phyloP scores from a whole-genome alignment of 371 early-diverging fungal species.

The Mucor circinelloides region DNA sequence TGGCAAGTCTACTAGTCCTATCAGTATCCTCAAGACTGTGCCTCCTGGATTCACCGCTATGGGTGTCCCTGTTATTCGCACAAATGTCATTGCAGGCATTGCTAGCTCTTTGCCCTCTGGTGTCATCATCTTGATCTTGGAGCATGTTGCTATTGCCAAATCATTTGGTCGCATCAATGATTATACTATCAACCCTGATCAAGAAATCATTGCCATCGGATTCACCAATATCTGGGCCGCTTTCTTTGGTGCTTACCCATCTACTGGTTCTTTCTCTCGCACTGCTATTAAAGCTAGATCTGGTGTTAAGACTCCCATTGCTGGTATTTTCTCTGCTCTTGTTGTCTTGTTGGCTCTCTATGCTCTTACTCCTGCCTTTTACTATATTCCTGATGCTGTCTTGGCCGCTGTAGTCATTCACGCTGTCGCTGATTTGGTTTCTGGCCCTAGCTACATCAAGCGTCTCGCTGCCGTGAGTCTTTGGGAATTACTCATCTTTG shows the following conservation, averaged over 20 bases:
- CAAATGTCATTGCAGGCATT: conserved; percentile 42
- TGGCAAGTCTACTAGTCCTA: conserved; percentile 42
- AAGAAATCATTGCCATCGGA: conserved; percentile 88
- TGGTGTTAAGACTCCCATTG: conserved; percentile 83
- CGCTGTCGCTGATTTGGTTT: conserved; percentile 65
- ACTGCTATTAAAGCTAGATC: conserved; percentile 78
- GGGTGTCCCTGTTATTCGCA: conserved; percentile 48
- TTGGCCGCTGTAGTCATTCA: conserved; percentile 82
- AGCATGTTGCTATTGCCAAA: conserved; percentile 82
- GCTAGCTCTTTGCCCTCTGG: conserved; percentile 62
- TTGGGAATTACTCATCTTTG: conserved; percentile 56
- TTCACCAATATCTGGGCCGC: conserved; percentile 78
- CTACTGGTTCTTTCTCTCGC: conserved; percentile 53
- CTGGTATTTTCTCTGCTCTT: conserved; percentile 73
- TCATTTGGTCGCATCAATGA: conserved; percentile 79
- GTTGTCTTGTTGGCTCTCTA: conserved; percentile 82
- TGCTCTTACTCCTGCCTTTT: too few species aligned
- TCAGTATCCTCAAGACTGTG: conserved; percentile 67
- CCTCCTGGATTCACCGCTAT: conserved; percentile 71
- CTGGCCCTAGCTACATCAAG: conserved; percentile 37
- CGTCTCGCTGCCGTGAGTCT: conserved; percentile 50
- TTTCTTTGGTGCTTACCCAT: conserved; percentile 74
- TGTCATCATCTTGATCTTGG: conserved; percentile 75
- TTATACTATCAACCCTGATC: conserved; percentile 66
- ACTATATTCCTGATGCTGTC: conserved; percentile 79